These are phyloP conservation scores for Monascus ruber DNA, from an alignment of 2,329 filamentous ascomycete genomes.

Conservation along the genomic window DNA sequence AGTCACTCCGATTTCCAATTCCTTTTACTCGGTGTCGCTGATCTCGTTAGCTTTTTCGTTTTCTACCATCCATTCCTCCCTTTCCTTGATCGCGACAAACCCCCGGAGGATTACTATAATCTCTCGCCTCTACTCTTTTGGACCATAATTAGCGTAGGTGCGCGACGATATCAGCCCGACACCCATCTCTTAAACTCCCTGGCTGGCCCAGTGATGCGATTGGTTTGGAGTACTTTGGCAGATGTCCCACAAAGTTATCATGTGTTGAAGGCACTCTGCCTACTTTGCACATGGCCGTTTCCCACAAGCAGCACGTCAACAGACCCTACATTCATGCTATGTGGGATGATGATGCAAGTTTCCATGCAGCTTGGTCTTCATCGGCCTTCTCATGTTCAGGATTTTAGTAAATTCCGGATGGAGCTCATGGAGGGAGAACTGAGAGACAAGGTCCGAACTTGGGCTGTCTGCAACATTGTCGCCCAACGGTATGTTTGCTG, in stretches of 20 bases:
- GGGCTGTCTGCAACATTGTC: slow-evolving; percentile 58
- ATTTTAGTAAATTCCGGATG: slow-evolving; percentile 40
- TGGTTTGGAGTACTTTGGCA: slow-evolving; percentile 51
- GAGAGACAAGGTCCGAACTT: slow-evolving; percentile 53
- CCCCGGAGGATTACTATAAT: slow-evolving; percentile 47
- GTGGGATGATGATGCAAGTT: slow-evolving; percentile 56
- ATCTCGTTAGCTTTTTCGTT: slow-evolving; percentile 47
- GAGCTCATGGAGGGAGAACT: slow-evolving; percentile 52
- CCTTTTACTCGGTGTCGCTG: slow-evolving; percentile 2
- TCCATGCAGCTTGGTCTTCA: slow-evolving; percentile 58
- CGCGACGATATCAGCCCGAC: slow-evolving; percentile 47
- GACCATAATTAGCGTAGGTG: slow-evolving; percentile 53
- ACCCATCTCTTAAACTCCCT: slow-evolving; percentile 42
- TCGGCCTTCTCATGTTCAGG: slow-evolving; percentile 51
- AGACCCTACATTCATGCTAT: slow-evolving; percentile 55
- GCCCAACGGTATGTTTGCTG: slow-evolving; percentile 45
- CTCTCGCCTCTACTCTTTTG: slow-evolving; percentile 56
- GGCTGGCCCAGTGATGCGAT: slow-evolving; percentile 41
- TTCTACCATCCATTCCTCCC: slow-evolving; percentile 55
- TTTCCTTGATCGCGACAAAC: slow-evolving; percentile 45
- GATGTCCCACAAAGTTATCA: slow-evolving; percentile 54
- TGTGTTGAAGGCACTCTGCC: slow-evolving; percentile 51
- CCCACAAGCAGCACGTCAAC: slow-evolving; percentile 52
- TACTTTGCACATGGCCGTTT: slow-evolving; percentile 55
- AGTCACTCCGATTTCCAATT: slow-evolving; percentile 7